A percentile compares a stretch with the other conserved stretches of the same genome.
Conservation (phyloP, 106 monocot species). For the Vanilla planifolia region DNA sequence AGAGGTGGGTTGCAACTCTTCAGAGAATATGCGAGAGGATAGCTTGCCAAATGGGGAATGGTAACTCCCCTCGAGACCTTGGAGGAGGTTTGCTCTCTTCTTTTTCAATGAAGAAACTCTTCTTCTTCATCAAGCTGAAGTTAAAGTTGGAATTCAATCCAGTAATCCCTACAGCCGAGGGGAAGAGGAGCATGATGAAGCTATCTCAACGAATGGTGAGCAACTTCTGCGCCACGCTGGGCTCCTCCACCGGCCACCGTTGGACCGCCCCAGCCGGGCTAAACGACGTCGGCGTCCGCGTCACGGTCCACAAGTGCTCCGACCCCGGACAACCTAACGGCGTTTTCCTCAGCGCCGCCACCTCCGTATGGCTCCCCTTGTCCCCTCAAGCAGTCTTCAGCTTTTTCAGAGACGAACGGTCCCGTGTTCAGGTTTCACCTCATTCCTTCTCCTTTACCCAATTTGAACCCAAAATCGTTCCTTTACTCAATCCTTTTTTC, state of each 20-base stretch:
- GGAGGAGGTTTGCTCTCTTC: slow-evolving; percentile 27
- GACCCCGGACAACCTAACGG: slow-evolving; percentile 70
- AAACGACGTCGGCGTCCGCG: slow-evolving; percentile 66
- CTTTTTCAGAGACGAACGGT: slow-evolving; percentile 72
- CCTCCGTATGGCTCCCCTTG: slow-evolving; percentile 74
- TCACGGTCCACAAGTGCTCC: slow-evolving; percentile 58
- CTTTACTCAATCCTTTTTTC: neutral
- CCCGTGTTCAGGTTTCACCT: slow-evolving; percentile 70
- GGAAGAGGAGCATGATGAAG: slow-evolving; percentile 69
- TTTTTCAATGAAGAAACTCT: slow-evolving; percentile 35
- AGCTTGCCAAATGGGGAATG: slow-evolving; percentile 23
- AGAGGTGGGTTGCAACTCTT: slow-evolving; percentile 40
- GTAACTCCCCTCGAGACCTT: slow-evolving; percentile 29
- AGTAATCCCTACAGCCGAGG: slow-evolving; percentile 41
- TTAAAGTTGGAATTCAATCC: slow-evolving; percentile 14
- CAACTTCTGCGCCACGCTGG: slow-evolving; percentile 52
- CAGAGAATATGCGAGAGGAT: slow-evolving; percentile 46
- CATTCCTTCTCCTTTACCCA: neutral
- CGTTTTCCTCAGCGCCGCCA: slow-evolving; percentile 70
- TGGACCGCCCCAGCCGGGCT: slow-evolving; percentile 69
- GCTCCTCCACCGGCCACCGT: slow-evolving; percentile 27
- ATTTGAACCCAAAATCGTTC: neutral
- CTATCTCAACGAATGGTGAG: slow-evolving; percentile 68
- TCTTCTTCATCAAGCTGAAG: slow-evolving; percentile 49
- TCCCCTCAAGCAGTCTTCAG: slow-evolving; percentile 64